Base-by-base conservation (phyloP, 371 early-diverging fungal genomes). In the Mucor irregularis region DNA sequence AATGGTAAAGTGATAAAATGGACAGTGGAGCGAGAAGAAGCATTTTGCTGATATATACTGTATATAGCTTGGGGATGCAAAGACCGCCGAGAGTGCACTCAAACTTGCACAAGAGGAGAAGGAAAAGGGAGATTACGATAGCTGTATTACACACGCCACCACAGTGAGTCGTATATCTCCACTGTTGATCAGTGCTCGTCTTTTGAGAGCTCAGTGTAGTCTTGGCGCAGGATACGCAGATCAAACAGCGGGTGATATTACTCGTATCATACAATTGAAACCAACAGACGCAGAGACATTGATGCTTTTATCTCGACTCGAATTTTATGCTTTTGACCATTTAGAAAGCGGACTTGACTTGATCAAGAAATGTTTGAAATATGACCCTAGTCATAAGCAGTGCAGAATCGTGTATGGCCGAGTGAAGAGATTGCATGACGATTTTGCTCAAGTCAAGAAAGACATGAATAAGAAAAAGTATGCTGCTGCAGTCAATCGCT, bases 351-450 rank as follows among this genome's bases (percentile, higher is more conserved):
- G 94, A 10, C 42, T 92, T 28, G 61, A 79, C 0, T 77, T 83
- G 57, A 77, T 90, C 47, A 93, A 93, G 53, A 89, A 90, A 55
- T 96, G 96, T 62, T 69, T 95, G 5, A 82, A 87, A 33, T 86
- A 84, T 21, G 97, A 97, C 62, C 96, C 95, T 1, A 96, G 96
- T 49, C 83, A 94, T 67, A 89, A 89, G 66, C 47, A 71, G 30
- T 97, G 96, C 77, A 92, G 91, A 66, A 71, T 68, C 5, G 56
- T 87, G 3, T 93, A 90, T 67, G 67, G 82, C 14, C 69, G 72
- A 47, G 61, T 95, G 30, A 94, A 92, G 57, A 83, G 82, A 43
- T 68, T 88, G n/a, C 88, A 90, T 40, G 92, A 93, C 66, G 77
- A 76, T 2, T 56, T 94, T 13, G 29, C 29, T 22, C 24, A 21